These are phyloP conservation scores for Leonotis leonurus DNA, from an alignment of 257 asterid genomes.

Conservation along the genomic window DNA sequence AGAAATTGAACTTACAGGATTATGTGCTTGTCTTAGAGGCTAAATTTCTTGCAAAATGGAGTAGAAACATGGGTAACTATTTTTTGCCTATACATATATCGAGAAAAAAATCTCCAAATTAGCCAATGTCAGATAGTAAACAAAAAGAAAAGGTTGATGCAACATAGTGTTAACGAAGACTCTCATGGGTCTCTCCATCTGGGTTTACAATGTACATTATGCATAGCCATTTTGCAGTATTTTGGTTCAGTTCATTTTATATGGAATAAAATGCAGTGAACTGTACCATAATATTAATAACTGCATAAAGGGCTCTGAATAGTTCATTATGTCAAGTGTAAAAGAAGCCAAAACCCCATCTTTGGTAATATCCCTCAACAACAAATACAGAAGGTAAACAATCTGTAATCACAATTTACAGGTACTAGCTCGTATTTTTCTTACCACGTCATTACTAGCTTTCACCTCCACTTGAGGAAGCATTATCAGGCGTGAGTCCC, in stretches of 20 bases:
- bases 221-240: not conserved
- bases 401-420: not conserved
- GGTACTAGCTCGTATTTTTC: constrained; percentile 14
- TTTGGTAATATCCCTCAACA: not conserved
- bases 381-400: constrained; percentile 1
- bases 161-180: not conserved
- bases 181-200: not conserved
- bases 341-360: not conserved
- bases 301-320: not conserved
- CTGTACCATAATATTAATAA: not conserved
- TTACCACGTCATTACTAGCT: constrained; percentile 94
- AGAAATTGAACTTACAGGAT: not conserved
- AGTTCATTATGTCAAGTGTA: constrained; percentile 7
- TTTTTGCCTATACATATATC: not conserved
- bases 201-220: not conserved
- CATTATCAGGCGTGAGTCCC: constrained; percentile 82
- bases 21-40: not conserved
- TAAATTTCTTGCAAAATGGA: not conserved
- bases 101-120: too few species aligned
- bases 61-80: not conserved
- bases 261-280: constrained; percentile 1
- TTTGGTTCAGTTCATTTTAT: not conserved
- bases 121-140: not conserved
- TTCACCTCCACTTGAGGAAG: constrained; percentile 92
- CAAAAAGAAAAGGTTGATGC: not conserved